Conservation (phyloP, 1,284 basidiomycete species). For the Cerioporus squamosus region DNA sequence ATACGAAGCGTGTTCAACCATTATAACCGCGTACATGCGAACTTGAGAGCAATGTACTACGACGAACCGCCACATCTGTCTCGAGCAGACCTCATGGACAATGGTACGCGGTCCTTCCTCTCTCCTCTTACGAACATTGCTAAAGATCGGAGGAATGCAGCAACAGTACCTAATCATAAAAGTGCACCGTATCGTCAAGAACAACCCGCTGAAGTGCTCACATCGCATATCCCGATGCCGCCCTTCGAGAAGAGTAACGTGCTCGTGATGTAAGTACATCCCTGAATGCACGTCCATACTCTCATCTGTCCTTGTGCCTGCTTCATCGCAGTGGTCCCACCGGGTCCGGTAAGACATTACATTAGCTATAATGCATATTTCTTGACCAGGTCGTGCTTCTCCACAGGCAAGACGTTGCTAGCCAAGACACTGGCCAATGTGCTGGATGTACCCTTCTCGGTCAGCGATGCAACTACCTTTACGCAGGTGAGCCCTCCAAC, state of each 20-base stretch:
- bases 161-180: too few relatives aligned
- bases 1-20: conserved; percentile 85
- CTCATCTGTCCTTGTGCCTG: conserved; percentile 6
- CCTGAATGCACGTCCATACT: not conserved
- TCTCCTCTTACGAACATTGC: too few relatives aligned
- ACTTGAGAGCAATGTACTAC: conserved; percentile 54
- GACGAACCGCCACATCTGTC: conserved; percentile 37
- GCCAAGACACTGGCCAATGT: conserved; percentile 85
- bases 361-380: not conserved
- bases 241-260: conserved; percentile 94
- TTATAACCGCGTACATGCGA: conserved; percentile 81
- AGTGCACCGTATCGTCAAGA: conserved; percentile 33
- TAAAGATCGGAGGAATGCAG: too few relatives aligned
- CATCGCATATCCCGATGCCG: conserved; percentile 50
- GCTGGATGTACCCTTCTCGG: conserved; percentile 90
- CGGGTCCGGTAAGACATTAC: conserved; percentile 64
- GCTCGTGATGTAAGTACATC: conserved; percentile 71
- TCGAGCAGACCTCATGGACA: conserved; percentile 34
- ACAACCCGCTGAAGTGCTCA: conserved; percentile 41
- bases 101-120: conserved; percentile 29
- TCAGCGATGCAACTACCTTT: conserved; percentile 85
- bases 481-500: conserved; percentile 59
- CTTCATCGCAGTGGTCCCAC: conserved; percentile 67
- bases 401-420: conserved; percentile 82
- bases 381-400: conserved; percentile 2